A percentile compares a stretch with the other conserved stretches of the same genome.
phyloP scores from a whole-genome alignment of 176 grass and related monocot species.

The Zizania latifolia region DNA sequence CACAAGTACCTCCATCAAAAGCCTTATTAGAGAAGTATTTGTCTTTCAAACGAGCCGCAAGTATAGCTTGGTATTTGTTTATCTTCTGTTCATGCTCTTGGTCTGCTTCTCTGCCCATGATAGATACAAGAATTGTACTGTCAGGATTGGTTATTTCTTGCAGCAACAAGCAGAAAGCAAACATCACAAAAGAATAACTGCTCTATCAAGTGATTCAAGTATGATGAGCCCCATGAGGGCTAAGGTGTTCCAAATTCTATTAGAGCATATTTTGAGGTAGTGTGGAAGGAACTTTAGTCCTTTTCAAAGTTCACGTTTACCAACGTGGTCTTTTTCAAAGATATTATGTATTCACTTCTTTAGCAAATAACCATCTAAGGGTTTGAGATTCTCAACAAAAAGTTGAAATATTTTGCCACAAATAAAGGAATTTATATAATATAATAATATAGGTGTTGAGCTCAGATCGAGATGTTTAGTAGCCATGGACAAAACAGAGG shows the following conservation, averaged over 20 bases:
- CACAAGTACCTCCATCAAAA: constrained; percentile 50
- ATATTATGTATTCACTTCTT: neutral
- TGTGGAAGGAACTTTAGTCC: neutral
- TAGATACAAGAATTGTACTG: neutral
- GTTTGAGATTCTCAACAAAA: neutral
- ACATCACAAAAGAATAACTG: constrained; percentile 7
- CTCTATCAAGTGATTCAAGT: constrained; percentile 3
- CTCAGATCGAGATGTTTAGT: neutral
- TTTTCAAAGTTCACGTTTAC: too few relatives aligned
- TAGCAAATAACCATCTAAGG: neutral
- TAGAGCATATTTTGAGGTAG: neutral
- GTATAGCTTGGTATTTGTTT: constrained; percentile 47
- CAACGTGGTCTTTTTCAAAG: neutral
- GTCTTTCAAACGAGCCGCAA: constrained; percentile 49
- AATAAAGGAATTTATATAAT: neutral
- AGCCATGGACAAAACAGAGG: neutral
- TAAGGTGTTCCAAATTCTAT: constrained; percentile 18
- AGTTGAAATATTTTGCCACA: too few relatives aligned
- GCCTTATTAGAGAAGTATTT: constrained; percentile 71
- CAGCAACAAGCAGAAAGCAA: constrained; percentile 19
- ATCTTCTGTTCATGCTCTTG: constrained; percentile 47
- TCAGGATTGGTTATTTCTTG: constrained; percentile 7
- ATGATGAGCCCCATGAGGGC: neutral
- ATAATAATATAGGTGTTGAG: constrained; percentile 6
- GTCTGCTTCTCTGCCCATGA: constrained; percentile 36